Evolutionary conservation across 1,284 basidiomycete species (phyloP).

Genomic region (Boletus sp.): DNA sequence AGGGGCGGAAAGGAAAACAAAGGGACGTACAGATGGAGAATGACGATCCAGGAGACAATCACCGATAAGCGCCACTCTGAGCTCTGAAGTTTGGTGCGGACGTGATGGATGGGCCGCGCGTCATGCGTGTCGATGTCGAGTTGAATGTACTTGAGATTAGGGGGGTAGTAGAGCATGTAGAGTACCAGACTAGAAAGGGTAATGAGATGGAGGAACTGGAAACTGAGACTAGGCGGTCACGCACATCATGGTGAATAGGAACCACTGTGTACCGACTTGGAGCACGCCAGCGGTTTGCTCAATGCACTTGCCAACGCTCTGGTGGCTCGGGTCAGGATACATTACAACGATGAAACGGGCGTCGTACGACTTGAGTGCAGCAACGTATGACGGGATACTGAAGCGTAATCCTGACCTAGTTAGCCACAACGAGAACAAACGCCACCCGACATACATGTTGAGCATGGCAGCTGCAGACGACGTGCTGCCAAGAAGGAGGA

Average conservation of each 20-base stretch:
- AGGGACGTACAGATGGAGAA: constrained; percentile 67
- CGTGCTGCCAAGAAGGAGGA: constrained; percentile 88
- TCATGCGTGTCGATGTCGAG: constrained; percentile 45
- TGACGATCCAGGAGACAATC: constrained; percentile 68
- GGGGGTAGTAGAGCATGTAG: constrained; percentile 91
- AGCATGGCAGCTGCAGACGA: constrained; percentile 77
- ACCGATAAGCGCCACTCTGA: constrained; percentile 76
- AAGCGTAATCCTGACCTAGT: constrained; percentile 61
- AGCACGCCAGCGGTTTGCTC: constrained; percentile 82
- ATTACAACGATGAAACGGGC: background rate
- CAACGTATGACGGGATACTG: constrained; percentile 87
- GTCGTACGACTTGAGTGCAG: constrained; percentile 70
- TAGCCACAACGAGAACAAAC: background rate
- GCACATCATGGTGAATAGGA: constrained; percentile 81
- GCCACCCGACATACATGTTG: constrained; percentile 57
- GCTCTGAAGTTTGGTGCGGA: constrained; percentile 51
- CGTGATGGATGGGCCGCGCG: constrained; percentile 38
- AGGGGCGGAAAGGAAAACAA: constrained; percentile 10
- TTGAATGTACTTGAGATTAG: constrained; percentile 68
- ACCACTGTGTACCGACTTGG: constrained; percentile 84
- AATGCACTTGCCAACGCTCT: constrained; percentile 73
- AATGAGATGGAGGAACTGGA: background rate
- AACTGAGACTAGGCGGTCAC: constrained; percentile 5
- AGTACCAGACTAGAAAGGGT: constrained; percentile 64
- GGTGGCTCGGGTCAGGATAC: constrained; percentile 5